Conservation (phyloP, 352 stramenopile genomes). For the Globisporangium perplexum region DNA sequence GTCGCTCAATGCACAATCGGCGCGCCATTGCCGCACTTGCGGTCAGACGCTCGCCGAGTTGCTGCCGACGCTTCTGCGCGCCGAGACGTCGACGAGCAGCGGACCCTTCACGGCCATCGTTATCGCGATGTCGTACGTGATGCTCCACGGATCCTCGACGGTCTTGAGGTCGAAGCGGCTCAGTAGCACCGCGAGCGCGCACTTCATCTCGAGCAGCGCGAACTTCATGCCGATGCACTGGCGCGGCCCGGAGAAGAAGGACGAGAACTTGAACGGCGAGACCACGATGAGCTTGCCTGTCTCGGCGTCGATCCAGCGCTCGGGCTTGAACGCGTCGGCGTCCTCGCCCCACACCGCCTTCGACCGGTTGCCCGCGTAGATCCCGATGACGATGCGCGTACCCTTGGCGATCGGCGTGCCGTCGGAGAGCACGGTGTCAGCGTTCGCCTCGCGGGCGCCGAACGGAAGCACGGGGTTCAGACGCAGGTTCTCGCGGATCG, state of each 20-base stretch:
- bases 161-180: slow-evolving; percentile 21
- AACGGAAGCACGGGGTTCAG: slow-evolving; percentile 2
- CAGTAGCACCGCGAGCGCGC: slow-evolving; percentile 22
- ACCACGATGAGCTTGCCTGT: slow-evolving; percentile 12
- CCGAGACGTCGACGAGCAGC: not conserved
- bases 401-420: slow-evolving; percentile 19
- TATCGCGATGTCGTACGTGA: slow-evolving; percentile 13
- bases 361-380: slow-evolving; percentile 22
- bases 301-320: slow-evolving; percentile 52
- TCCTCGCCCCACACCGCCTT: slow-evolving; percentile 24
- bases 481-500: slow-evolving; percentile 15
- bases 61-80: too few species aligned
- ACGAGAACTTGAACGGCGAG: slow-evolving; percentile 33
- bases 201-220: slow-evolving; percentile 46
- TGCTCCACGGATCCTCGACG: not conserved
- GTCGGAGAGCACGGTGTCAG: slow-evolving; percentile 25
- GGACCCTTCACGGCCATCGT: slow-evolving; percentile 5
- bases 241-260: slow-evolving; percentile 36
- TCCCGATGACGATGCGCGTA: slow-evolving; percentile 13
- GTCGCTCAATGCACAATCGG: too few species aligned
- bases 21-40: too few species aligned
- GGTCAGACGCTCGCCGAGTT: too few species aligned
- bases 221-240: slow-evolving; percentile 36
- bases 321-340: slow-evolving; percentile 33
- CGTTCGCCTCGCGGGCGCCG: slow-evolving; percentile 12